Conservation (phyloP, 805 yeast species). For the Brettanomyces nanus region DNA sequence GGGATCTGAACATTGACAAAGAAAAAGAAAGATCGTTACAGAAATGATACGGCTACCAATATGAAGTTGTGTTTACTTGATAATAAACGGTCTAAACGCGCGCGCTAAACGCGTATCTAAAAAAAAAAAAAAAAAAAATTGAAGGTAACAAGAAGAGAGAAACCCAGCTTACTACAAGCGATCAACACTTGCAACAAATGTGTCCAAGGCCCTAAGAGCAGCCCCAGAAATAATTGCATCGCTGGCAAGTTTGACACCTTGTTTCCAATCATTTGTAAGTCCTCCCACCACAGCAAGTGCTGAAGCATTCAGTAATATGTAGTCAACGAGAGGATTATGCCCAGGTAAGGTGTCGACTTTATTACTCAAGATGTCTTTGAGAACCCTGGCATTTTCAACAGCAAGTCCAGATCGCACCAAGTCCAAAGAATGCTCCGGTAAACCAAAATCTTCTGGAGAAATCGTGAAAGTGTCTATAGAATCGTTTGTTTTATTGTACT, state of each 20-base stretch:
- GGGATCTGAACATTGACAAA: constrained; percentile 26
- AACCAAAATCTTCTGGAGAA: constrained; percentile 73
- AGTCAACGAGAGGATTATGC: constrained; percentile 69
- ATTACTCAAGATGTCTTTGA: constrained; percentile 36
- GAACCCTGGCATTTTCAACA: constrained; percentile 62
- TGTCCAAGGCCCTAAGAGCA: constrained; percentile 52
- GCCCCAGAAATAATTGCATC: constrained; percentile 57
- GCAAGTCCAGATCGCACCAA: constrained; percentile 83
- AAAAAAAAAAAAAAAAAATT: too few relatives aligned
- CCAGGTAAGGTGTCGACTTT: constrained; percentile 33
- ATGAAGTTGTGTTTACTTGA: too few relatives aligned
- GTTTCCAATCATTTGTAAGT: constrained; percentile 55
- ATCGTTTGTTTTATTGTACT: constrained; percentile 31
- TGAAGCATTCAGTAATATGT: constrained; percentile 83
- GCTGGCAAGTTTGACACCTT: constrained; percentile 72
- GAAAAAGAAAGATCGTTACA: too few relatives aligned
- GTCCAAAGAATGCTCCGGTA: constrained; percentile 60
- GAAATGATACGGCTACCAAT: too few relatives aligned
- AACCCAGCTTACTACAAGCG: too few relatives aligned
- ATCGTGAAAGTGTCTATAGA: constrained; percentile 35
- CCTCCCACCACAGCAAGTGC: constrained; percentile 81
- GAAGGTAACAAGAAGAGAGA: too few relatives aligned
- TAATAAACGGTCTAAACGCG: too few relatives aligned
- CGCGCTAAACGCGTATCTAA: too few relatives aligned
- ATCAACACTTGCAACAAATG: constrained; percentile 37